Evolutionary conservation across 2,329 filamentous ascomycete species (phyloP).

Genomic region (Achaetomium macrosporum): DNA sequence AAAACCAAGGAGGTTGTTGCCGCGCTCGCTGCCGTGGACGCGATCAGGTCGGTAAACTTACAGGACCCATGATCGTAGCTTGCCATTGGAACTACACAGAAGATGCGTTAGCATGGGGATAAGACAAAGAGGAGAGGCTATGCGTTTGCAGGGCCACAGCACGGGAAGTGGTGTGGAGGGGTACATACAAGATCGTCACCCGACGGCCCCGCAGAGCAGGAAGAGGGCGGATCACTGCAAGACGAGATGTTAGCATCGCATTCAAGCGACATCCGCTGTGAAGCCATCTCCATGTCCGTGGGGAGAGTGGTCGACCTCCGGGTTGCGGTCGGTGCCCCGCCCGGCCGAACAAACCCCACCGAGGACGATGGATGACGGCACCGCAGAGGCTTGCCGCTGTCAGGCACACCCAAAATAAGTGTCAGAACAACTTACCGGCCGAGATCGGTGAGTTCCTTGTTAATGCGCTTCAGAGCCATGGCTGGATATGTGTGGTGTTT

Average conservation of each 20-base stretch:
- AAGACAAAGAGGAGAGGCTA: conserved; percentile 1
- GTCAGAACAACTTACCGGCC: conserved; percentile 62
- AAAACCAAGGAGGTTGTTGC: not conserved
- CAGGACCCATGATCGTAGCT: conserved; percentile 99
- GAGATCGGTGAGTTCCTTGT: conserved; percentile 88
- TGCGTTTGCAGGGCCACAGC: not conserved
- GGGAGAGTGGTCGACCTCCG: not conserved
- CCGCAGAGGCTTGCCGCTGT: not conserved
- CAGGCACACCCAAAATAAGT: not conserved
- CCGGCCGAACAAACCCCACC: conserved; percentile 21
- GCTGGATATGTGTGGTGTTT: conserved; percentile 23
- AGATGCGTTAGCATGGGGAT: conserved; percentile 18
- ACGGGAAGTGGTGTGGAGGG: conserved; percentile 23
- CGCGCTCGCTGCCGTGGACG: not conserved
- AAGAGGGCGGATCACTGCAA: conserved; percentile 89
- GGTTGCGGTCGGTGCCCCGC: conserved; percentile 19
- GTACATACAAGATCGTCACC: conserved; percentile 91
- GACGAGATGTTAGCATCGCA: conserved; percentile 27
- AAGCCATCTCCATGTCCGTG: not conserved
- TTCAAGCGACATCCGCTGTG: not conserved
- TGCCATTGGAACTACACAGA: conserved; percentile 94
- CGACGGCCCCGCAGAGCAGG: conserved; percentile 94
- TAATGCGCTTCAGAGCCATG: conserved; percentile 91
- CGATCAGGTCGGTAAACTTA: conserved; percentile 49
- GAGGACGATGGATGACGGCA: conserved; percentile 19